These are phyloP conservation scores for Colletotrichum echinochloae DNA, from an alignment of 2,329 filamentous ascomycete genomes.

Conservation along the genomic window DNA sequence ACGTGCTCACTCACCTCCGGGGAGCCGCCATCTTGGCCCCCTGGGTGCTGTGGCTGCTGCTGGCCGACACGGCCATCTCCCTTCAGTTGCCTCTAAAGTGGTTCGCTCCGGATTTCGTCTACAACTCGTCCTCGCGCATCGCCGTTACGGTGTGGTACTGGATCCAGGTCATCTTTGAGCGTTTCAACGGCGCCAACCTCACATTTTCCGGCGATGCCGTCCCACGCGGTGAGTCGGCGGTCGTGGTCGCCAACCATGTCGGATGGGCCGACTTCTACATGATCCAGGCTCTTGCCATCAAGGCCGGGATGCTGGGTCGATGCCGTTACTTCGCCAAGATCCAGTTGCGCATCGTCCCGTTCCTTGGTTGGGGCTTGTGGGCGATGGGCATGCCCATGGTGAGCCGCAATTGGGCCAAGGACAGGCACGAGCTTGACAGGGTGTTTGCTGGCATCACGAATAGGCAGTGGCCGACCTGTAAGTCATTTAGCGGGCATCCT, in stretches of 20 bases:
- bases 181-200: conserved; percentile 65
- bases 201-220: conserved; percentile 64
- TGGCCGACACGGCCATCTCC: conserved; percentile 64
- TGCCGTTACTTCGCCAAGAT: conserved; percentile 73
- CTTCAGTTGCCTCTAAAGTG: conserved; percentile 60
- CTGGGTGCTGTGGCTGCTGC: conserved; percentile 65
- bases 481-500: conserved; percentile 45
- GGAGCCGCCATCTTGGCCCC: conserved; percentile 59
- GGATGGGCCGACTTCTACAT: conserved; percentile 74
- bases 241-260: conserved; percentile 71
- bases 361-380: conserved; percentile 74
- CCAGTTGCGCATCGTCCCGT: conserved; percentile 68
- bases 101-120: conserved; percentile 62
- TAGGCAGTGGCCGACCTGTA: conserved; percentile 68
- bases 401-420: conserved; percentile 68
- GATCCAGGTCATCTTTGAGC: conserved; percentile 69
- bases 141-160: conserved; percentile 67
- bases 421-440: conserved; percentile 66
- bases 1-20: conserved; percentile 53
- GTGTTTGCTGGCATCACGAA: conserved; percentile 67
- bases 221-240: conserved; percentile 66
- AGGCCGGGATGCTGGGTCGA: conserved; percentile 68
- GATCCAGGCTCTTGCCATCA: conserved; percentile 68
- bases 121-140: conserved; percentile 65
- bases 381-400: conserved; percentile 75